Evolutionary conservation across 2,329 filamentous ascomycete species (phyloP).

Genomic region (Ambrosiella beaveri): DNA sequence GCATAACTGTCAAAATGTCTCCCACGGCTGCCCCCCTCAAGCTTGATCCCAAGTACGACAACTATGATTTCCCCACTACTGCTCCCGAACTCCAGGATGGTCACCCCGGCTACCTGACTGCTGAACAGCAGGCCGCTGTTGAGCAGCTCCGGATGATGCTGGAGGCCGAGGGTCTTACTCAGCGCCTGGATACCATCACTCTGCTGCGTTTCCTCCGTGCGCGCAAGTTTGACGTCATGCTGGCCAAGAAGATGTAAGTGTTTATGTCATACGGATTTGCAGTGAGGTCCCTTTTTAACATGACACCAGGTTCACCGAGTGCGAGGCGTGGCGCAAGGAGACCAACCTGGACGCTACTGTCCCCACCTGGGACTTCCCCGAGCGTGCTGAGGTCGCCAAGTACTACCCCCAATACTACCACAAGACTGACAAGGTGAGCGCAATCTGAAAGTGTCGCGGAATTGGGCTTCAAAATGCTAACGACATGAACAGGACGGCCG

Average conservation of each 20-base stretch:
- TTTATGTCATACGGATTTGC: background rate
- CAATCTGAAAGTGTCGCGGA: background rate
- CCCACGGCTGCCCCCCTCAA: slow-evolving; percentile 23
- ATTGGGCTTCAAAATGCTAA: background rate
- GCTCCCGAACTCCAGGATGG: slow-evolving; percentile 53
- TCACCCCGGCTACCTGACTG: slow-evolving; percentile 74
- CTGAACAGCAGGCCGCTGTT: slow-evolving; percentile 77
- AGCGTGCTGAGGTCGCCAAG: slow-evolving; percentile 68
- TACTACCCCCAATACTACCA: slow-evolving; percentile 99
- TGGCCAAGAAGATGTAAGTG: slow-evolving; percentile 71
- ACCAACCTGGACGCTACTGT: slow-evolving; percentile 71
- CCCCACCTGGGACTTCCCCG: slow-evolving; percentile 67
- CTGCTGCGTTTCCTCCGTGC: slow-evolving; percentile 84
- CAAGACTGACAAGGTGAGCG: slow-evolving; percentile 65
- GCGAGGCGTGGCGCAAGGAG: slow-evolving; percentile 79
- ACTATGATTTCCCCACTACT: slow-evolving; percentile 82
- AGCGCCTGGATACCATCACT: slow-evolving; percentile 81
- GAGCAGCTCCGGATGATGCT: slow-evolving; percentile 70
- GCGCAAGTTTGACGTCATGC: slow-evolving; percentile 80
- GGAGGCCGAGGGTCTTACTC: slow-evolving; percentile 64
- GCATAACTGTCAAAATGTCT: slow-evolving; percentile 9
- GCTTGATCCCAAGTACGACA: slow-evolving; percentile 79
- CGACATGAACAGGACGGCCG: slow-evolving; percentile 57
- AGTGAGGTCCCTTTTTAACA: background rate
- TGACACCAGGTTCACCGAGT: slow-evolving; percentile 61